Base-by-base conservation (phyloP, 148 eudicot genomes). In the Diospyros lotus region DNA sequence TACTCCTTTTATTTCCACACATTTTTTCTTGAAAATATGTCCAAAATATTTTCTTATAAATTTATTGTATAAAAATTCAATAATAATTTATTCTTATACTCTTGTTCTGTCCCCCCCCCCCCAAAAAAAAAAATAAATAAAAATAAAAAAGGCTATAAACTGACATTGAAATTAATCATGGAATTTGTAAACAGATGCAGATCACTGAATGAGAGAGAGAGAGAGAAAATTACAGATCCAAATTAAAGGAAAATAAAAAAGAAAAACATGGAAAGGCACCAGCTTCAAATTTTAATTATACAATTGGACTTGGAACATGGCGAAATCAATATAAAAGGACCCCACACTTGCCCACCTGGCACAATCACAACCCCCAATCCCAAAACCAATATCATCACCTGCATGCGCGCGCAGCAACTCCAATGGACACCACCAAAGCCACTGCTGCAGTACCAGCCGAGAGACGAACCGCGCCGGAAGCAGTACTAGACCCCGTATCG, bases 371-470 rank as follows among this genome's bases (percentile, higher is more conserved):
- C 74, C 76, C 55, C 55, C 28, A 51, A 75, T 9, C 10, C 38
- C 56, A 44, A 75, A 50, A 66, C 66, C 66, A 58, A 3, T 64
- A 17, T 61, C 43, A 52, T 48, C 1, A 28, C 28, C 28, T 28
- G 28, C 28, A 28, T 28, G 5, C 50, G 53, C n/a, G 11, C 62
- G 42, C 13, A 74, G 41, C 53, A 53, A 73, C 68, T 8, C 69
- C 76, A 45, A 38, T 38, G 1, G 39, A 62, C 43, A 73, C 2
- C 13, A 51, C 41, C 15, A 38, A 2, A 1, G 46, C 72, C 58
- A 79, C 58, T 9, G 79, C 91, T 74, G 15, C n/a, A 7, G 50
- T 72, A 46, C n/a, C 13, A 40, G 38, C 1, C 39, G 9, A 56
- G n/a, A 42, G 41, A 45, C 72, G 13, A 66, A 56, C 72, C 10